Percentiles rank a stretch among this genome's conserved stretches.
Evolutionary conservation across 129 eudicot genomes (phyloP).

Genomic region (Mikania micrantha): DNA sequence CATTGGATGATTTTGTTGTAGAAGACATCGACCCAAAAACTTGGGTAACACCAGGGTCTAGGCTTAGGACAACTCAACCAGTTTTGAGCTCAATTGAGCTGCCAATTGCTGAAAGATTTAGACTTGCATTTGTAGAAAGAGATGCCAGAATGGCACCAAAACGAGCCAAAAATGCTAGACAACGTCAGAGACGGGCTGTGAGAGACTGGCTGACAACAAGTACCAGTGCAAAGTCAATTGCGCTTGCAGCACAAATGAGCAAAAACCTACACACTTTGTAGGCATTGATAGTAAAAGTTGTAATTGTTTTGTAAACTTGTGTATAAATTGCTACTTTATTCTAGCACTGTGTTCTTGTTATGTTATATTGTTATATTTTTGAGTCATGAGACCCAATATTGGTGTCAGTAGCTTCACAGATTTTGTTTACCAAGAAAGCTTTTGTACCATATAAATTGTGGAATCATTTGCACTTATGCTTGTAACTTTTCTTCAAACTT

Average conservation of each 20-base stretch:
- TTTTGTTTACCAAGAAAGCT: background rate
- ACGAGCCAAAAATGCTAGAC: slow-evolving; percentile 93
- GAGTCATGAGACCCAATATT: background rate
- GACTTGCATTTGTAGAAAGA: slow-evolving; percentile 90
- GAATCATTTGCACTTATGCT: slow-evolving; percentile 2
- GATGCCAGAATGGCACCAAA: slow-evolving; percentile 88
- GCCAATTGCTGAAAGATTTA: slow-evolving; percentile 80
- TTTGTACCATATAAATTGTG: background rate
- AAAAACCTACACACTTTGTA: slow-evolving; percentile 41
- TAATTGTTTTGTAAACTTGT: slow-evolving; percentile 5
- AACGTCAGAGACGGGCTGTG: slow-evolving; percentile 74
- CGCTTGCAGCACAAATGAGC: slow-evolving; percentile 65
- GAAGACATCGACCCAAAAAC: slow-evolving; percentile 66
- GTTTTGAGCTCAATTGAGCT: slow-evolving; percentile 37
- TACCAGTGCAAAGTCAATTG: slow-evolving; percentile 62
- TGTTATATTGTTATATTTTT: background rate
- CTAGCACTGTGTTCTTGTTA: slow-evolving; percentile 6
- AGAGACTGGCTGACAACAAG: slow-evolving; percentile 58
- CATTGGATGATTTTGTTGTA: slow-evolving; percentile 55
- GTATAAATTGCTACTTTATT: background rate
- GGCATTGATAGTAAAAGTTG: slow-evolving; percentile 9
- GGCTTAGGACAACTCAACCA: slow-evolving; percentile 17
- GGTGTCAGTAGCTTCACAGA: background rate
- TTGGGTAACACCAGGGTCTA: slow-evolving; percentile 53
- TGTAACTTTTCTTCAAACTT: background rate